Base-by-base conservation (phyloP, 495 filamentous ascomycete genomes). In the Niebla homalea region DNA sequence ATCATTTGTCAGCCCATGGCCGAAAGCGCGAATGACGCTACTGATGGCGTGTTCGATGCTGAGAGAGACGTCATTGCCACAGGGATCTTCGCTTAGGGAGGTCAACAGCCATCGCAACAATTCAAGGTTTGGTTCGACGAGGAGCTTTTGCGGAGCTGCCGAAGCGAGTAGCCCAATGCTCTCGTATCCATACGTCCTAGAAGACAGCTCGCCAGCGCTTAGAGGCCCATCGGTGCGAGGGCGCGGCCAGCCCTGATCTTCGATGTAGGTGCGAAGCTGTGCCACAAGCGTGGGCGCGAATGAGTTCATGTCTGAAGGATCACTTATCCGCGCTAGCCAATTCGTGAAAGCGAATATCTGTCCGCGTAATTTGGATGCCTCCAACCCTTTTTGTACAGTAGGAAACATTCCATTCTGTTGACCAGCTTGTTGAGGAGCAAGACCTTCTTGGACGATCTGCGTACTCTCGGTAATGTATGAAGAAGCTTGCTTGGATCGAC, bases 1-100 rank as follows among this genome's bases (percentile, higher is more conserved):
- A 10, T 63, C 61, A 48, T 64, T 58, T 41, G 74, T 64, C 26
- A 73, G 55, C 2, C 70, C 67, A 26, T 68, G 60, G 22, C 74
- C 58, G 45, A 81, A 78, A 10, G 75, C 76, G 42, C 74, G 72
- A 19, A 89, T 62, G 39, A 95, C 74, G 47, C 80, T 88, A 38
- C 86, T 86, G 2, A 98, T 68, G 4, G 89, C 84, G 47, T 89
- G 86, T 57, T 96, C 89, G 39, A 96, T 84, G 62, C 86, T 92
- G 48, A 94, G 79, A 21, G 83, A 83, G 16, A 90, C 78, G 10
- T 80, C 77, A 14, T 80, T 76, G 0, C 81, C 76, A 5, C 79
- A 87, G 2, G 80, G 76, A 58, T 97, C 89, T 54, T 85, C 81
- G 47, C 78, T 77, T n/a, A 97, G 69, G 5, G 85, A 84, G 23